Evolutionary conservation across 345 rosid genomes (phyloP).

Genomic region (Citrus mangshanensis): DNA sequence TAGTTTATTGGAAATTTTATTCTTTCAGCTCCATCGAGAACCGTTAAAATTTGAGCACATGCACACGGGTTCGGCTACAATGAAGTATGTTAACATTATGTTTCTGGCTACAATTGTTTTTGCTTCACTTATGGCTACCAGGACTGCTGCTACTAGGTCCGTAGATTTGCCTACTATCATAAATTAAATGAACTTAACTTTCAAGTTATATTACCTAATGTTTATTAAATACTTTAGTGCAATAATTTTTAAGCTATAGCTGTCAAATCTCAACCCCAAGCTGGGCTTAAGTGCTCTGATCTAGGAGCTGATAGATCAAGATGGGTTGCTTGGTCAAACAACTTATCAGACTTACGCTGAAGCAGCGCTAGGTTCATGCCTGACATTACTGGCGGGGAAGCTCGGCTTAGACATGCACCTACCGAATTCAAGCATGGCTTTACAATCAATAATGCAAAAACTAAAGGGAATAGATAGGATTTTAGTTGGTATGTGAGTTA

Average conservation of each 20-base stretch:
- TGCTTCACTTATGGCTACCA: conserved; percentile 20
- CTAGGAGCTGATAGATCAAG: too few relatives aligned
- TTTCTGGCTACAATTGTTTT: conserved; percentile 1
- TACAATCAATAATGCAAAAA: conserved; percentile 8
- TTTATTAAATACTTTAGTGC: too few relatives aligned
- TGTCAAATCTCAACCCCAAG: too few relatives aligned
- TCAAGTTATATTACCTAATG: too few relatives aligned
- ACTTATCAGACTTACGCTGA: conserved; percentile 26
- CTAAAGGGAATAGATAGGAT: neutral
- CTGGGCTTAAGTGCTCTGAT: too few relatives aligned
- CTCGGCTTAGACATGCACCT: conserved; percentile 53
- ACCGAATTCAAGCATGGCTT: conserved; percentile 34
- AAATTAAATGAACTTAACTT: too few relatives aligned
- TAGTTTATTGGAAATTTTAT: conserved; percentile 1
- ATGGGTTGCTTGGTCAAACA: neutral
- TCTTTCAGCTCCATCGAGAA: conserved; percentile 27
- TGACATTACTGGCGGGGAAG: conserved; percentile 46
- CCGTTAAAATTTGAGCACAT: neutral
- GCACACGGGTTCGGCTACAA: conserved; percentile 17
- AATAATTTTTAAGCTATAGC: too few relatives aligned
- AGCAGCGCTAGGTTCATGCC: conserved; percentile 39
- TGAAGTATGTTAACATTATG: neutral
- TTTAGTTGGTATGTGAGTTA: too few relatives aligned
- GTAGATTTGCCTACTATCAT: conserved; percentile 16
- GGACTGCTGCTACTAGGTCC: neutral